phyloP scores from a whole-genome alignment of 2,329 filamentous ascomycete genomes.

The Fusarium subglutinans region DNA sequence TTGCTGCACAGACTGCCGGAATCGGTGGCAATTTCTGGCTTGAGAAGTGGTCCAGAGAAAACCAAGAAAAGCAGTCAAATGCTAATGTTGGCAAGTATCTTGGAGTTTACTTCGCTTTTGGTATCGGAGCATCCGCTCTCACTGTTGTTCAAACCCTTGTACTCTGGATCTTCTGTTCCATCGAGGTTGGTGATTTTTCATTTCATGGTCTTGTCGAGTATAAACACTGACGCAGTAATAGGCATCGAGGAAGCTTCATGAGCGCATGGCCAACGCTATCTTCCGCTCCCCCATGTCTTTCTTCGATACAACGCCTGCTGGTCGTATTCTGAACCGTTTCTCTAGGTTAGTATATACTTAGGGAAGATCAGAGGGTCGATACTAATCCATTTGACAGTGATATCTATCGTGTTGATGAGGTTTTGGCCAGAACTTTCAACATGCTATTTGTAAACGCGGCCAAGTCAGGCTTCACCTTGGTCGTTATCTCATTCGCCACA shows the following conservation, averaged over 20 bases:
- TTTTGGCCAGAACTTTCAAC: slow-evolving; percentile 95
- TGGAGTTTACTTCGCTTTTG: slow-evolving; percentile 94
- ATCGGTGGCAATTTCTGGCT: slow-evolving; percentile 92
- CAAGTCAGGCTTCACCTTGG: slow-evolving; percentile 82
- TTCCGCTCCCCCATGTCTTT: slow-evolving; percentile 99
- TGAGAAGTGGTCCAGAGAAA: slow-evolving; percentile 88
- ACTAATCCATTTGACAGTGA: slow-evolving; percentile 60
- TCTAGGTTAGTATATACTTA: slow-evolving; percentile 72
- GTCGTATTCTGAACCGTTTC: slow-evolving; percentile 96
- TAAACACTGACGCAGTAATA: slow-evolving; percentile 46
- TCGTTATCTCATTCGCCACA: slow-evolving; percentile 82
- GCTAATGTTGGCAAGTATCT: slow-evolving; percentile 87
- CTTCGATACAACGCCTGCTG: slow-evolving; percentile 96
- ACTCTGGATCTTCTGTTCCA: slow-evolving; percentile 99
- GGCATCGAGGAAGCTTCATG: slow-evolving; percentile 95
- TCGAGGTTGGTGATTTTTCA: slow-evolving; percentile 72
- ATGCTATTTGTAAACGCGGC: slow-evolving; percentile 87
- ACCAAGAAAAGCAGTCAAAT: slow-evolving; percentile 74
- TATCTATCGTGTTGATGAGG: slow-evolving; percentile 86
- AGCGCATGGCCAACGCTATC: slow-evolving; percentile 96
- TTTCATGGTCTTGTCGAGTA: no score
- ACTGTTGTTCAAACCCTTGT: slow-evolving; percentile 94
- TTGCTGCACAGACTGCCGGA: slow-evolving; percentile 83
- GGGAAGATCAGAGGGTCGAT: background rate
- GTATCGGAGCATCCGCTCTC: slow-evolving; percentile 83